Conservation (phyloP, 441 rosid species). For the Biscutella auriculata region DNA sequence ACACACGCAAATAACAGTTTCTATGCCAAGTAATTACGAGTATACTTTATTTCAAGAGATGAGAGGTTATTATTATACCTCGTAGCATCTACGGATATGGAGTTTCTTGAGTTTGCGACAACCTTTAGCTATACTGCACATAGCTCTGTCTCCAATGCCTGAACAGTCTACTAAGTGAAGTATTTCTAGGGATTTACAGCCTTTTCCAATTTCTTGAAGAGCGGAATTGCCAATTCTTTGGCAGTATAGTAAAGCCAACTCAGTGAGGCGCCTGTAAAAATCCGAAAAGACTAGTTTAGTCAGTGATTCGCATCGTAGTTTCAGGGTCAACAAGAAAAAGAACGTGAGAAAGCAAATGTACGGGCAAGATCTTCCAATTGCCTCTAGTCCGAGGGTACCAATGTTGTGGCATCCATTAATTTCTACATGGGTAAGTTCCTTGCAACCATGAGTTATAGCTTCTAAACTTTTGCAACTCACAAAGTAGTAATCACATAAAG, state of each 20-base stretch:
- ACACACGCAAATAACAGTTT: neutral
- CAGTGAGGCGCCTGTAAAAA: conserved; percentile 55
- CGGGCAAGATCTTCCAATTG: conserved; percentile 73
- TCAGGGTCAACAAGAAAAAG: neutral
- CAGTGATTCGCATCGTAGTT: neutral
- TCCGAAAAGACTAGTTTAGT: neutral
- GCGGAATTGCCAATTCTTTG: conserved; percentile 66
- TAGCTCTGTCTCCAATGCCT: conserved; percentile 63
- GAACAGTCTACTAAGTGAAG: conserved; percentile 88
- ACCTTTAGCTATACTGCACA: conserved; percentile 70
- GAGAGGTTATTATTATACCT: conserved; percentile 42
- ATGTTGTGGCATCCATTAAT: conserved; percentile 88
- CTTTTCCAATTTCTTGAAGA: conserved; percentile 64
- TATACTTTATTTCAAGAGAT: neutral
- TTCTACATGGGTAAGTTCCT: conserved; percentile 67
- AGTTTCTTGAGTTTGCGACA: conserved; percentile 74
- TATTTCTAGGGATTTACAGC: conserved; percentile 60
- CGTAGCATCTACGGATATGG: conserved; percentile 82
- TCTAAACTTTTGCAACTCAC: conserved; percentile 69
- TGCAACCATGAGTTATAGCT: conserved; percentile 68
- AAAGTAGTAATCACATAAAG: conserved; percentile 66
- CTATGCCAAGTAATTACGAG: neutral
- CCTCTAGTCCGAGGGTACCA: conserved; percentile 67
- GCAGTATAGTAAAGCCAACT: conserved; percentile 68
- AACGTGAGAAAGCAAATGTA: conserved; percentile 24